phyloP scores from a whole-genome alignment of 2,329 filamentous ascomycete genomes.

The Thelonectria rubi region DNA sequence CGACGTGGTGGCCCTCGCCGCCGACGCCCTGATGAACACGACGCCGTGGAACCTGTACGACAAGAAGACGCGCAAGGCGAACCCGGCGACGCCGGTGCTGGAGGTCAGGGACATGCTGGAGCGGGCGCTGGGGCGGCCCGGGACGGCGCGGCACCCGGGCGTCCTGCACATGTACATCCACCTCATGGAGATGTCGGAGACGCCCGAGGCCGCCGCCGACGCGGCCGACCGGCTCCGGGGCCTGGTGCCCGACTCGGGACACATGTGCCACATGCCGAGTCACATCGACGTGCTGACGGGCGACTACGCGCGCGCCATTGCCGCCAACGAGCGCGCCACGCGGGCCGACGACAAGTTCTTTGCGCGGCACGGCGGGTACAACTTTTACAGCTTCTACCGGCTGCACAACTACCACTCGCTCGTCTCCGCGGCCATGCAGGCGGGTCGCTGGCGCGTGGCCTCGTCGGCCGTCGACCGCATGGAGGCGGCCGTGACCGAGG shows the following conservation, averaged over 20 bases:
- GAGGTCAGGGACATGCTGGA: constrained; percentile 47
- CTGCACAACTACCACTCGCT: constrained; percentile 79
- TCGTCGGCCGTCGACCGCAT: constrained; percentile 68
- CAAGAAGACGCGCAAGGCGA: constrained; percentile 45
- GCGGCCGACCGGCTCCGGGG: constrained; percentile 69
- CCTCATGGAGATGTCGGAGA: constrained; percentile 78
- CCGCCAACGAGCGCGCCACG: constrained; percentile 73
- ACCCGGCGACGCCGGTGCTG: constrained; percentile 36
- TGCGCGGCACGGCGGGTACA: constrained; percentile 64
- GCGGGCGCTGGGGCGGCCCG: constrained; percentile 56
- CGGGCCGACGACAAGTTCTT: constrained; percentile 74
- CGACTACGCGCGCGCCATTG: constrained; percentile 73
- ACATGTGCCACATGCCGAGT: constrained; percentile 79
- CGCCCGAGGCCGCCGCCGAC: constrained; percentile 69
- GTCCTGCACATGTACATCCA: constrained; percentile 80
- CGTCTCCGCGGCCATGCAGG: constrained; percentile 82
- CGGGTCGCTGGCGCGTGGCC: constrained; percentile 69
- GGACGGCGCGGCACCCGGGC: constrained; percentile 70
- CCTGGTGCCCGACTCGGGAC: constrained; percentile 74
- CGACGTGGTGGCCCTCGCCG: constrained; percentile 50
- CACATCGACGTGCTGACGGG: constrained; percentile 76
- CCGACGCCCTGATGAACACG: constrained; percentile 59
- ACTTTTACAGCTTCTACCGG: constrained; percentile 82
- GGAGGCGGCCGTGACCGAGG: constrained; percentile 69
- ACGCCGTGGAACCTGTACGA: constrained; percentile 58